A percentile compares a stretch with the other conserved stretches of the same genome.
phyloP scores from a whole-genome alignment of 2,329 filamentous ascomycete species.

The Cephalotrichum gorgonifer region DNA sequence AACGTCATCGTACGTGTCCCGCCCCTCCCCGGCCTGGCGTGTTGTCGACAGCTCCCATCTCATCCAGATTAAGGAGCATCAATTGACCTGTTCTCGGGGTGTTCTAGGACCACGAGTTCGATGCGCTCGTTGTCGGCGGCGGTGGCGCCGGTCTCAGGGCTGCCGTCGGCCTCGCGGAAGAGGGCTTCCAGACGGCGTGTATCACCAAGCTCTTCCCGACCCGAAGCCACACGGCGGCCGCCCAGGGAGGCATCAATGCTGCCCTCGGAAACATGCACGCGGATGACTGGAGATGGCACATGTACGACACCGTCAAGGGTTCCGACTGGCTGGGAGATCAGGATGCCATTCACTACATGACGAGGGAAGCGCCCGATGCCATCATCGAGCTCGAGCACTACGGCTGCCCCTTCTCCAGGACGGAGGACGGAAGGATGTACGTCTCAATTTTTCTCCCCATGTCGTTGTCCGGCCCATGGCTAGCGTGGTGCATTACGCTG shows the following conservation, averaged over 20 bases:
- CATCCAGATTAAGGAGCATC: slow-evolving; percentile 7
- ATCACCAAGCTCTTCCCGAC: slow-evolving; percentile 83
- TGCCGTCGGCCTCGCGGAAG: slow-evolving; percentile 77
- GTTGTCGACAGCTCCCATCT: no score
- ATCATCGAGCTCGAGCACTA: slow-evolving; percentile 96
- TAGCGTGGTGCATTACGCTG: background rate
- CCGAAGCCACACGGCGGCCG: slow-evolving; percentile 73
- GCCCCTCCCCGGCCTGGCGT: slow-evolving; percentile 1
- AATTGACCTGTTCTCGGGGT: slow-evolving; percentile 1
- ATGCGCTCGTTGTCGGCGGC: slow-evolving; percentile 87
- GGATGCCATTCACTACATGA: slow-evolving; percentile 98
- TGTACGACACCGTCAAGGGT: slow-evolving; percentile 98
- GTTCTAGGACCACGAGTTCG: slow-evolving; percentile 90
- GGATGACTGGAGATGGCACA: slow-evolving; percentile 98
- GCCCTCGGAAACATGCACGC: slow-evolving; percentile 93
- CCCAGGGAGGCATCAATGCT: slow-evolving; percentile 78
- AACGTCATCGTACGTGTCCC: slow-evolving; percentile 69
- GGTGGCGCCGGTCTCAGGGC: slow-evolving; percentile 74
- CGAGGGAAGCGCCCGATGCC: slow-evolving; percentile 79
- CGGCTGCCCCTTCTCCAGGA: slow-evolving; percentile 92
- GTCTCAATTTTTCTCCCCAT: slow-evolving; percentile 16
- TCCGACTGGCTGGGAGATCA: slow-evolving; percentile 97
- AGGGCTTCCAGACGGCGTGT: slow-evolving; percentile 82
- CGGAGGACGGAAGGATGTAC: slow-evolving; percentile 89
- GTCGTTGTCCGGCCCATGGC: background rate